Evolutionary conservation across 2,329 filamentous ascomycete genomes (phyloP).

Genomic region (Colletotrichum brevisporum): DNA sequence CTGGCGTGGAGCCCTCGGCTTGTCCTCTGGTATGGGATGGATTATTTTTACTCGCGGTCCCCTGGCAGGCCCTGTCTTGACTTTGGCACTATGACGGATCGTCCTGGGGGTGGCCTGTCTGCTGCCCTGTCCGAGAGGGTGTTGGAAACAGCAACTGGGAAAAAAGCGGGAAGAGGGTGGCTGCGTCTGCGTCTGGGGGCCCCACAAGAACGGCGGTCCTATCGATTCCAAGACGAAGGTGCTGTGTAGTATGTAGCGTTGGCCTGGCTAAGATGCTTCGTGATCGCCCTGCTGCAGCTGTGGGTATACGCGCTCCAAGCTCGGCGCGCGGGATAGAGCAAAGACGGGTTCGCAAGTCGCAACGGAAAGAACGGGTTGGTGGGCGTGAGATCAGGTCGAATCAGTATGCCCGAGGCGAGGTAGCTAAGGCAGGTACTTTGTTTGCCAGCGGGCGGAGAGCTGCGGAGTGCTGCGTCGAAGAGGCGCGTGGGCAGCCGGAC

Average conservation of each 20-base stretch:
- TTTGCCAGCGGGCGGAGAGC: constrained; percentile 30
- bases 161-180: constrained; percentile 48
- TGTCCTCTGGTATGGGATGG: constrained; percentile 38
- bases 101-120: constrained; percentile 36
- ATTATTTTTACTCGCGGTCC: constrained; percentile 51
- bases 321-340: constrained; percentile 33
- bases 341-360: constrained; percentile 27
- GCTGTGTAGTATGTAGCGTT: constrained; percentile 28
- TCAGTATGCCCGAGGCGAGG: constrained; percentile 30
- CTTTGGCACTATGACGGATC: constrained; percentile 63
- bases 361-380: constrained; percentile 4
- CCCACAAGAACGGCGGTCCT: constrained; percentile 47
- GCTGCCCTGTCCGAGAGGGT: constrained; percentile 48
- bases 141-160: constrained; percentile 44
- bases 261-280: constrained; percentile 33
- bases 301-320: constrained; percentile 38
- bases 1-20: constrained; percentile 45
- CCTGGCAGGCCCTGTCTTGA: constrained; percentile 49
- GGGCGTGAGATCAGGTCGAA: constrained; percentile 35
- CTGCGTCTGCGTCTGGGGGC: constrained; percentile 55
- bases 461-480: constrained; percentile 36
- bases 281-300: constrained; percentile 41
- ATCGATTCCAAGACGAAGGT: constrained; percentile 32
- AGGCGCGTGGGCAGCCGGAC: constrained; percentile 33
- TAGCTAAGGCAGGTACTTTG: constrained; percentile 21